Evolutionary conservation across 2,329 filamentous ascomycete genomes (phyloP).

Genomic region (Sporothrix pseudoabietina): DNA sequence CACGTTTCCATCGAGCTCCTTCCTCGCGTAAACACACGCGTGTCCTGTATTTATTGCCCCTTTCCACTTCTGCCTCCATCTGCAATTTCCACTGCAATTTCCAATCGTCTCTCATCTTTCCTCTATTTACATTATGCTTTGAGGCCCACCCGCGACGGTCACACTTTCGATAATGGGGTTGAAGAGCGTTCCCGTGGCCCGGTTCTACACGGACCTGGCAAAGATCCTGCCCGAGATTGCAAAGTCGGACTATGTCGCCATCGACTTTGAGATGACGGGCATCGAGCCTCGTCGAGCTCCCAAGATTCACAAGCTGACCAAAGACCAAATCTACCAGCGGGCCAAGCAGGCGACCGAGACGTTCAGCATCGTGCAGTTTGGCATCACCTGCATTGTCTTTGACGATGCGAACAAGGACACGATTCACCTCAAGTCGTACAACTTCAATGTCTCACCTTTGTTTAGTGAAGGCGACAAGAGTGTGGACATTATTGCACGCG

Average conservation of each 20-base stretch:
- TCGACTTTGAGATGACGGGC: slow-evolving; percentile 48
- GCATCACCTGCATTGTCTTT: slow-evolving; percentile 42
- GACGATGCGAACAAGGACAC: slow-evolving; percentile 34
- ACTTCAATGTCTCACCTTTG: slow-evolving; percentile 41
- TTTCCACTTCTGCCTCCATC: neutral
- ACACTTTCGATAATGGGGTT: neutral
- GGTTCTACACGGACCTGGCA: slow-evolving; percentile 41
- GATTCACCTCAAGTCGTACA: slow-evolving; percentile 37
- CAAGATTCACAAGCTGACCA: slow-evolving; percentile 20
- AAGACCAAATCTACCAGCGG: slow-evolving; percentile 37
- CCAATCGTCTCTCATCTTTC: neutral
- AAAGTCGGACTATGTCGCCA: slow-evolving; percentile 40
- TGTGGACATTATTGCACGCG: slow-evolving; percentile 34
- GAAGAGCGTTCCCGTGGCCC: slow-evolving; percentile 39
- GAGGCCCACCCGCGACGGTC: neutral
- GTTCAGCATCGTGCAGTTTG: slow-evolving; percentile 44
- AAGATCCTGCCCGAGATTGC: slow-evolving; percentile 40
- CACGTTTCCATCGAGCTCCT: neutral
- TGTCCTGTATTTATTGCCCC: neutral
- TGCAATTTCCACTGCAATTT: too few species aligned
- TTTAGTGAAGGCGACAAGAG: slow-evolving; percentile 32
- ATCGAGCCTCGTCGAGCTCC: slow-evolving; percentile 32
- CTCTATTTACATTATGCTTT: neutral
- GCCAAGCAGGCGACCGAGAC: slow-evolving; percentile 39
- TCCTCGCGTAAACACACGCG: neutral